Base-by-base conservation (phyloP, 2,329 filamentous ascomycete genomes). In the Sordariomycetes sp. region DNA sequence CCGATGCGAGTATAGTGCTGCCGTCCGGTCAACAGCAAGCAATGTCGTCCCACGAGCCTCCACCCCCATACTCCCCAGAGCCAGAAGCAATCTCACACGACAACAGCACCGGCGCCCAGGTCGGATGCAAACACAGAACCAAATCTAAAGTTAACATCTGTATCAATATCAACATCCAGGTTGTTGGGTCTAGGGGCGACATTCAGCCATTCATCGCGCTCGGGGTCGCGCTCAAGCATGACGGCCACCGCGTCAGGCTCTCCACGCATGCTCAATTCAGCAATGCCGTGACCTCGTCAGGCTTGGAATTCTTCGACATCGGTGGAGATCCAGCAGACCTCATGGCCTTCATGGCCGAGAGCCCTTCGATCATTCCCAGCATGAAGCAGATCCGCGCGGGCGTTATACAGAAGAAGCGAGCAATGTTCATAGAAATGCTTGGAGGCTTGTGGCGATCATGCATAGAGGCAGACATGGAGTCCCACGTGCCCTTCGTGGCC, bases 191-290 rank as follows among this genome's bases (percentile, higher is more conserved):
- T 11, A 75, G 92, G 38, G 92, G 92, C 18, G 92, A 98, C 52
- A 90, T 98, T 4, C 92, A 98, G 54, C 92, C 92, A 1, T 98
- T 96, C 54, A 96, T 98, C 53, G 87, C 92, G 1, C 67, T 98
- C 1, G 95, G 90, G 62, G 94, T 94, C 51, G 86, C 84, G 1
- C 64, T 98, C 2, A 58, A 93, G 28, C 82, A 80, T 1, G 88
- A 96, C 46, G 92, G 92, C 1, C 92, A 98, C 57, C 75, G 72
- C 40, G 74, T 83, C 12, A 80, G 76, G 41, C 96, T 98, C 46
- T 92, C 90, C 9, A 96, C 92, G 0, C 92, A 98, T 53, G 70
- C 67, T 17, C 90, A 96, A 55, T 98, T 98, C 48, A 79, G 83
- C 46, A 71, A 67, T 11, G 96, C 88, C 88, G 75, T 98, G 29